Base-by-base conservation (phyloP, 371 early-diverging fungal species). In the Lichtheimia hyalospora region DNA sequence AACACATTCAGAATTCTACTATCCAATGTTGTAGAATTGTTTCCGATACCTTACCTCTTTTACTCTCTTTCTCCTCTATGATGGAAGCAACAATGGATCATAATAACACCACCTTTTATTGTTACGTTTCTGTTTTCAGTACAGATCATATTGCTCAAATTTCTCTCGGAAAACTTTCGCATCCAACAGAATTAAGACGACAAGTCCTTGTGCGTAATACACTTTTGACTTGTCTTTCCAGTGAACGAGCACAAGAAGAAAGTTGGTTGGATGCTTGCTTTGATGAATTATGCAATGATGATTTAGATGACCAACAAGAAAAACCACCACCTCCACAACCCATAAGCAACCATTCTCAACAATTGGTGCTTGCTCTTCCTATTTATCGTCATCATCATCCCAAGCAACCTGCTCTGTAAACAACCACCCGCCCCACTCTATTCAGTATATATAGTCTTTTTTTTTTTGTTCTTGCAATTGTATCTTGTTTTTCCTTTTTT, bases 131-230 rank as follows among this genome's bases (percentile, higher is more conserved):
- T 57, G 21, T 54, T 21, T 54, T 15, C 34, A 28, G n/a, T 25
- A 25, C 40, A 54, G 23, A 52, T 12, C 54, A 54, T 46, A 58
- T 75, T 28, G 64, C 68, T 18, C 57, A 70, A 61, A 13, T 75
- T n/a, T 75, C 75, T 21, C 51, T 68, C 0, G 54, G 68, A 27
- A 75, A 75, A 62, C 52, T 75, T 28, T 69, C 54, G 23, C 66
- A 67, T n/a, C 52, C 60, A 16, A 57, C 60, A 14, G 60, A 62
- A n/a, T 54, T 74, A 24, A 62, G 68, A 43, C 66, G 68, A 7
- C 70, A 75, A 49, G 62, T 75, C 6, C 40, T 75, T 24, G 60
- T 72, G n/a, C 64, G 72, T n/a, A 75, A 75, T 48, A 46, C 69
- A 4, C 49, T 72, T 10, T 40, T 68, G 23, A 56, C 58, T 12